Conservation (phyloP, 805 yeast species). For the Yamadazyma sp. region DNA sequence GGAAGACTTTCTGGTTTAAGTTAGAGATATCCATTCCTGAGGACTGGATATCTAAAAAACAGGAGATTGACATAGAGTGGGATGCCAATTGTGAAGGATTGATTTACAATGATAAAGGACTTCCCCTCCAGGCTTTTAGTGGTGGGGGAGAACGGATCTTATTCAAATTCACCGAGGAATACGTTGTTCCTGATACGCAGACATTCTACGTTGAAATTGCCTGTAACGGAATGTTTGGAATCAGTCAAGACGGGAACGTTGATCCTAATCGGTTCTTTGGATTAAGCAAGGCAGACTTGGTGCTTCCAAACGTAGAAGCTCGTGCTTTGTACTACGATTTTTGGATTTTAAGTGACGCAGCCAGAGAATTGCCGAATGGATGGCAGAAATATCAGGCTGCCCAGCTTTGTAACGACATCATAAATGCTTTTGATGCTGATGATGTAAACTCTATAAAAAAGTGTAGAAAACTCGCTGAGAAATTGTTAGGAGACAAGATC, state of each 20-base stretch:
- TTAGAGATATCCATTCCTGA: conserved; percentile 64
- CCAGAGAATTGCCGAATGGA: conserved; percentile 75
- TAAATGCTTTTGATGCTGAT: conserved; percentile 77
- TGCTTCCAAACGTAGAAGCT: conserved; percentile 79
- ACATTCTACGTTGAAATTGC: conserved; percentile 82
- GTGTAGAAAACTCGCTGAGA: conserved; percentile 66
- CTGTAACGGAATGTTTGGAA: conserved; percentile 93
- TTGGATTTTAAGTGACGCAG: conserved; percentile 87
- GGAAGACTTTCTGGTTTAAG: conserved; percentile 96
- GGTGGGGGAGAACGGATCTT: conserved; percentile 82
- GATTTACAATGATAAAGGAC: conserved; percentile 64
- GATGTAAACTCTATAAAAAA: conserved; percentile 55
- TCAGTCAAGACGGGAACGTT: conserved; percentile 58
- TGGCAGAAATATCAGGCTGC: conserved; percentile 81
- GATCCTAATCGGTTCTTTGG: conserved; percentile 71
- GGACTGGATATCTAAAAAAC: conserved; percentile 48
- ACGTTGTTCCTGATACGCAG: conserved; percentile 50
- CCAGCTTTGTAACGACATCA: conserved; percentile 74
- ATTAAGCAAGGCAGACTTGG: conserved; percentile 69
- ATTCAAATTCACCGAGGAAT: conserved; percentile 64
- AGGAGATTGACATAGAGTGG: conserved; percentile 70
- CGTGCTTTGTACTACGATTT: conserved; percentile 76
- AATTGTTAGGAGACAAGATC: conserved; percentile 62
- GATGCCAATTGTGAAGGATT: conserved; percentile 86
- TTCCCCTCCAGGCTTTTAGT: conserved; percentile 79